Conservation (phyloP, 2,329 filamentous ascomycete species). For the Chaetomiaceae sp. region DNA sequence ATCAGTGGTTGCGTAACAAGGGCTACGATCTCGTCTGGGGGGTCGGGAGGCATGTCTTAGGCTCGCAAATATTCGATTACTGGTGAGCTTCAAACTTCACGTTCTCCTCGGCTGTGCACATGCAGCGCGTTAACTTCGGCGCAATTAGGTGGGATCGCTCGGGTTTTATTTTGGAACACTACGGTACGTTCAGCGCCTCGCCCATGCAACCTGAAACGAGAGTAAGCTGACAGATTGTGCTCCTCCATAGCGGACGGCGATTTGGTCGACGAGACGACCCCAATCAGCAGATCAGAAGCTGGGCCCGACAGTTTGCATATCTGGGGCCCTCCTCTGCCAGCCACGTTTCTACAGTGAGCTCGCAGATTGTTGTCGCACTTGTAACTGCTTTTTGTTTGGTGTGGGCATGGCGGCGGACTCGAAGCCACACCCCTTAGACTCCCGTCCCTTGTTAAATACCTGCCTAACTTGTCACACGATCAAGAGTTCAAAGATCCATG, state of each 20-base stretch:
- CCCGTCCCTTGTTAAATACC: too few species aligned
- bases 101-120: background rate
- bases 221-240: background rate
- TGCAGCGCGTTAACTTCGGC: background rate
- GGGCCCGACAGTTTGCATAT: background rate
- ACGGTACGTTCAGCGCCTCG: background rate
- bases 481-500: too few species aligned
- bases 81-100: background rate
- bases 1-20: conserved; percentile 2
- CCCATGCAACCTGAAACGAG: background rate
- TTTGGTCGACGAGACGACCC: conserved; percentile 2
- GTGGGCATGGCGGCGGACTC: too few species aligned
- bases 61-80: conserved; percentile 5
- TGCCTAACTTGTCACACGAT: too few species aligned
- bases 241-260: conserved; percentile 4
- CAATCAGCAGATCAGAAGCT: background rate
- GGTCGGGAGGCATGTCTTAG: background rate
- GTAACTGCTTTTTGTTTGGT: too few species aligned
- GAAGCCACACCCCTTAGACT: too few species aligned
- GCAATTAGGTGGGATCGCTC: background rate
- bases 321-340: background rate
- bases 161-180: conserved; percentile 1
- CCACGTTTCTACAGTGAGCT: background rate
- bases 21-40: conserved; percentile 4
- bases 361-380: too few species aligned